A percentile compares a stretch with the other conserved stretches of the same genome.
Evolutionary conservation across 148 eudicot genomes (phyloP).

Genomic region (Rhododendron ferrugineum): DNA sequence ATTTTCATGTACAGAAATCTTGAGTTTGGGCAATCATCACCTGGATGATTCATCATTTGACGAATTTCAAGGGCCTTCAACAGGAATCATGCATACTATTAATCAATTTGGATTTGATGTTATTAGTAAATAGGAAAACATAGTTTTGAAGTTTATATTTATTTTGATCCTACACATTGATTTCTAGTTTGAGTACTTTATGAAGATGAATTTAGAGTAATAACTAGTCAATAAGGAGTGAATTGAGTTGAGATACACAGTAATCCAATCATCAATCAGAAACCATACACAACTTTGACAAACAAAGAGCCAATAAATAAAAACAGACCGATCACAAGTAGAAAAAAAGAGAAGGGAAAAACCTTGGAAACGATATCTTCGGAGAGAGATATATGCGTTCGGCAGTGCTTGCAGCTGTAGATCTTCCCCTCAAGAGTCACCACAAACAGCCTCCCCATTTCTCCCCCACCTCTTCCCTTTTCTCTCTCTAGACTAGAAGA

Average conservation of each 20-base stretch:
- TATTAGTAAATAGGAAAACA: background rate
- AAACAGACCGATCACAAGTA: background rate
- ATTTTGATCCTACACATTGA: background rate
- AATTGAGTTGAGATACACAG: background rate
- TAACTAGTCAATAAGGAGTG: background rate
- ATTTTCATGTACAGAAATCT: too few relatives aligned
- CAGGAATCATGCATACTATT: too few relatives aligned
- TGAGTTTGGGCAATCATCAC: too few relatives aligned
- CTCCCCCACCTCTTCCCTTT: background rate
- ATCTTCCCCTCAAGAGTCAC: constrained; percentile 71
- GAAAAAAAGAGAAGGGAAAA: constrained; percentile 5
- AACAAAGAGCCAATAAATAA: background rate
- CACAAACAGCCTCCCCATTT: constrained; percentile 67
- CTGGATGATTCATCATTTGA: too few relatives aligned
- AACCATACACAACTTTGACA: background rate
- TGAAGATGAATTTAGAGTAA: background rate
- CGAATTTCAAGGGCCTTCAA: too few relatives aligned
- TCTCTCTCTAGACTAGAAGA: background rate
- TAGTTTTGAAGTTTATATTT: background rate
- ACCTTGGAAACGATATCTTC: constrained; percentile 77
- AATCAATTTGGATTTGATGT: background rate
- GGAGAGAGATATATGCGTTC: constrained; percentile 56
- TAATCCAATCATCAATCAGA: background rate
- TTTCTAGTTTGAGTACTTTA: background rate
- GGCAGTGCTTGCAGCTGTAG: constrained; percentile 79